Evolutionary conservation across 1,284 basidiomycete genomes (phyloP).

Genomic region (Irpex rosettiformis): DNA sequence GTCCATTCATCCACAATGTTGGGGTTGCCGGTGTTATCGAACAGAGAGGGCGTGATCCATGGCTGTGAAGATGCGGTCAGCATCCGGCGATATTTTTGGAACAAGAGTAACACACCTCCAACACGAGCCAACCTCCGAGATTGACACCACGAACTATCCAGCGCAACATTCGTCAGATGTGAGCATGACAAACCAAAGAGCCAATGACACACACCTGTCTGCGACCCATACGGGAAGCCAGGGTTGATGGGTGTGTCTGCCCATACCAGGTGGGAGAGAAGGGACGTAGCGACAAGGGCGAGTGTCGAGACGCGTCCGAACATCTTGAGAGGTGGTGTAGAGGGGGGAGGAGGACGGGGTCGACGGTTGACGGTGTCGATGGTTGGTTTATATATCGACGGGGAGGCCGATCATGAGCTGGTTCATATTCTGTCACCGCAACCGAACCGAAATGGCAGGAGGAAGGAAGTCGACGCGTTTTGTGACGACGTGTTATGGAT

Average conservation of each 20-base stretch:
- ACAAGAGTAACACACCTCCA: slow-evolving; percentile 46
- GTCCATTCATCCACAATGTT: slow-evolving; percentile 85
- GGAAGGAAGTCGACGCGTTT: not conserved
- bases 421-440: not conserved
- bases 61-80: slow-evolving; percentile 40
- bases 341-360: slow-evolving; percentile 1
- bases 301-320: slow-evolving; percentile 14
- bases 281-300: slow-evolving; percentile 14
- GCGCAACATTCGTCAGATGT: not conserved
- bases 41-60: slow-evolving; percentile 87
- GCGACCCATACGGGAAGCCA: slow-evolving; percentile 48
- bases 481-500: not conserved
- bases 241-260: slow-evolving; percentile 34
- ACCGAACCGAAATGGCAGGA: slow-evolving; percentile 5
- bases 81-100: not conserved
- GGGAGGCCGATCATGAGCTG: not conserved
- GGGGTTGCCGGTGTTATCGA: slow-evolving; percentile 71
- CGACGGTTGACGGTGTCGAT: not conserved
- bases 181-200: not conserved
- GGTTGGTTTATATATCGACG: slow-evolving; percentile 9
- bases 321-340: slow-evolving; percentile 1
- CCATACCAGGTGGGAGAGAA: slow-evolving; percentile 18
- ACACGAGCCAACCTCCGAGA: slow-evolving; percentile 77
- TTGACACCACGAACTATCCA: slow-evolving; percentile 62
- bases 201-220: slow-evolving; percentile 32